Evolutionary conservation across 345 rosid genomes (phyloP), one percentile per base, ranked within the genome.

Genomic region (Euphorbia pulcherrima): DNA sequence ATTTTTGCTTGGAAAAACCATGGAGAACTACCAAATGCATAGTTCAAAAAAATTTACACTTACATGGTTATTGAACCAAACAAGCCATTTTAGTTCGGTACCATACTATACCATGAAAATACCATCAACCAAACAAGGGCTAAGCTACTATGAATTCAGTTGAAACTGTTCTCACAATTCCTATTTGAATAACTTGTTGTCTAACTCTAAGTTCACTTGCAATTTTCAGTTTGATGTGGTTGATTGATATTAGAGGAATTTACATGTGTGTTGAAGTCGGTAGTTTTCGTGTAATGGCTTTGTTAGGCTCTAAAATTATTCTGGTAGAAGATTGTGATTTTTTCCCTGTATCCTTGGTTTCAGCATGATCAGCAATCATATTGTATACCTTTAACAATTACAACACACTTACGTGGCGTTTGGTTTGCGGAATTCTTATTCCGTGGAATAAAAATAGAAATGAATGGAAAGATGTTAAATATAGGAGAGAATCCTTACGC

Each of bases 301-400:
- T 20, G 27, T 52, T 53, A 21, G 27, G 57, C 8, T 53, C 57
- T 24, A 13, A 53, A 9, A 20, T 29, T 14, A 16, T 29, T 28
- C 33, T 57, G 20, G 39, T 74, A 64, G 67, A n/a, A 20, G 41
- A 30, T 53, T 55, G 54, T 2, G 11, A 21, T 69, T 27, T 47
- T n/a, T 23, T 29, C 21, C 37, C 55, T 23, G 14, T 40, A 47
- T 23, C 58, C 61, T 57, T 28, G 20, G 35, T 55, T 61, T 21
- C 64, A 14, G 46, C 61, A 27, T 37, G 1, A n/a, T 28, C 14
- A 21, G 21, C 33, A 28, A 26, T 21, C 46, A 48, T 35, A 40
- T 17, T 70, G 35, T 30, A 4, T 23, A 1, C 57, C 62, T 55
- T 26, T 30, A 20, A 29, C 65, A 59, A 51, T 13, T 46, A 55